Conservation (phyloP, 148 eudicot species). For the Cornus kousa region DNA sequence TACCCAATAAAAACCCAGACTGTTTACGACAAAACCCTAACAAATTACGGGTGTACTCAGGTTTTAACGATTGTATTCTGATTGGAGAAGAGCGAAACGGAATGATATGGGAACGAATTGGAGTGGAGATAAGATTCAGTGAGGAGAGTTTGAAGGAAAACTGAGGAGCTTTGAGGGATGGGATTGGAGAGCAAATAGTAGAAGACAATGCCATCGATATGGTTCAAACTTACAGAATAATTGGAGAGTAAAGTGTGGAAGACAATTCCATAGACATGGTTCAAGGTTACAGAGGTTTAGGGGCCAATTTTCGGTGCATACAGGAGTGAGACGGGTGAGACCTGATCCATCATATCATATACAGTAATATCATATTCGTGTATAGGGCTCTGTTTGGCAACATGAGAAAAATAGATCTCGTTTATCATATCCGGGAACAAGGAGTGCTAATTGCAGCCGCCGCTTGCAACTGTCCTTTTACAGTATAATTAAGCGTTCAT, state of each 20-base stretch:
- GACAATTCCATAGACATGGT: background rate
- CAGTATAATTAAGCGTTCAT: too few relatives aligned
- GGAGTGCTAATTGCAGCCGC: too few relatives aligned
- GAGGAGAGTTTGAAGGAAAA: background rate
- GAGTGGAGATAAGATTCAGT: background rate
- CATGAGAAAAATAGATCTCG: too few relatives aligned
- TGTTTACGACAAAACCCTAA: background rate
- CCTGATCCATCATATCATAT: too few relatives aligned
- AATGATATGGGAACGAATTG: constrained; percentile 5
- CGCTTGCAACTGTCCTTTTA: too few relatives aligned
- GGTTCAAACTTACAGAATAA: background rate
- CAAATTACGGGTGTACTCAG: background rate
- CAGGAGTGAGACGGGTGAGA: too few relatives aligned
- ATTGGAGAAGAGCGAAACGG: constrained; percentile 16
- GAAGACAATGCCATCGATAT: background rate
- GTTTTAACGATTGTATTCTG: constrained; percentile 1
- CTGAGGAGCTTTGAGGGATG: constrained; percentile 15
- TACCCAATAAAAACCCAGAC: constrained; percentile 10
- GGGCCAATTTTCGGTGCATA: background rate
- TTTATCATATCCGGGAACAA: too few relatives aligned
- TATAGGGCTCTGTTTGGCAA: too few relatives aligned
- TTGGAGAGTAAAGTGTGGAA: background rate
- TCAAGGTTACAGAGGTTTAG: background rate
- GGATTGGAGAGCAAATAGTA: constrained; percentile 5
- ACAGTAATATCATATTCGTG: too few relatives aligned